Conservation (phyloP, 78 protist genomes). For the Guillardia theta region DNA sequence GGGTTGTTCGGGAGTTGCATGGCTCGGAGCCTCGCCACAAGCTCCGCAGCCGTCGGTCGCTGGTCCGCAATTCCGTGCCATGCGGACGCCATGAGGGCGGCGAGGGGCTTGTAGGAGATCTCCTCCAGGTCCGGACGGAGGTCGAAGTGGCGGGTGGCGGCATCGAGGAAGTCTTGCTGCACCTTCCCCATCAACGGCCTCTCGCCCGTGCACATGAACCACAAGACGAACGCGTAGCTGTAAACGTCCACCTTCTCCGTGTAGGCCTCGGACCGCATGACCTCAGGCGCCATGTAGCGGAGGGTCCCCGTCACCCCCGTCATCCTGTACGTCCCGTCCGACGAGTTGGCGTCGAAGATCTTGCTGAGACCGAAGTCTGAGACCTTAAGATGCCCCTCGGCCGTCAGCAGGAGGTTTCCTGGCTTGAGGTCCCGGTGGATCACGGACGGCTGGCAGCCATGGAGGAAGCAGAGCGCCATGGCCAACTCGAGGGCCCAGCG, state of each 20-base stretch:
- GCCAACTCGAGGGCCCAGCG: not conserved
- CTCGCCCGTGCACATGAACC: not conserved
- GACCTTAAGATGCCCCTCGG: not conserved
- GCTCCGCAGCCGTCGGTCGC: not conserved
- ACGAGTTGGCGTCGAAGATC: not conserved
- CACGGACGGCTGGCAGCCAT: not conserved
- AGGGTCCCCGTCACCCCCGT: constrained; percentile 21
- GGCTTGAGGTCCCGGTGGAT: constrained; percentile 40
- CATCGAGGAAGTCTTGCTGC: not conserved
- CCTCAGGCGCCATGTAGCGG: constrained; percentile 40
- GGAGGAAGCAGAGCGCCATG: constrained; percentile 6
- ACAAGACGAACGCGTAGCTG: not conserved
- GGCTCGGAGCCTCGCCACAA: not conserved
- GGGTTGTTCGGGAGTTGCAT: not conserved
- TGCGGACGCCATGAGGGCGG: not conserved
- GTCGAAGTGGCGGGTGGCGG: not conserved
- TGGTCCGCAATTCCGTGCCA: not conserved
- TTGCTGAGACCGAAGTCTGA: not conserved
- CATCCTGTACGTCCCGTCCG: not conserved
- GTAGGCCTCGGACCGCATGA: not conserved
- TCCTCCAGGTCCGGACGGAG: not conserved
- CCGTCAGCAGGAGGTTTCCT: not conserved
- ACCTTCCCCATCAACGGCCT: not conserved
- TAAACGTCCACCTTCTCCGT: not conserved
- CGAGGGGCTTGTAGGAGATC: not conserved